Evolutionary conservation across 2,329 filamentous ascomycete genomes (phyloP).

Genomic region (Colletotrichum sp.): DNA sequence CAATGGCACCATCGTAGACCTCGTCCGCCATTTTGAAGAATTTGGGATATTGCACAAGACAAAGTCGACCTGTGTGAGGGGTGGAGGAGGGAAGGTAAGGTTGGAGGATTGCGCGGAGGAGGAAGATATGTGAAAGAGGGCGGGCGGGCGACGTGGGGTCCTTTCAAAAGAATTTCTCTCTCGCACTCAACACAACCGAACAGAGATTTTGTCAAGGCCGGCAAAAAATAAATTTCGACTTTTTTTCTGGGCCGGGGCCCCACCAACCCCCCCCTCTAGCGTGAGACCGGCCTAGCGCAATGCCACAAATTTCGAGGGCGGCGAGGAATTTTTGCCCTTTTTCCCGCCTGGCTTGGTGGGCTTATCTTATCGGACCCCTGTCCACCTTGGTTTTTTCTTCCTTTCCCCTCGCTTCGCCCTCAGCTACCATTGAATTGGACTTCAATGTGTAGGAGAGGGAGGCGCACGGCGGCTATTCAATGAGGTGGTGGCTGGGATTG

Average conservation of each 20-base stretch:
- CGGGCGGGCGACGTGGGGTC: slow-evolving; percentile 21
- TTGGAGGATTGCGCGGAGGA: slow-evolving; percentile 20
- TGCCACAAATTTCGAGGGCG: slow-evolving; percentile 17
- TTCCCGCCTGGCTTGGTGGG: slow-evolving; percentile 1
- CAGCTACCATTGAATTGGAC: background rate
- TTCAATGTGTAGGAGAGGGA: background rate
- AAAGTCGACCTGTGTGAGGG: slow-evolving; percentile 23
- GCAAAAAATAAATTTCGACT: slow-evolving; percentile 24
- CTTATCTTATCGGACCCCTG: slow-evolving; percentile 19
- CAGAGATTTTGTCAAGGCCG: slow-evolving; percentile 19
- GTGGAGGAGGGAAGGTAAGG: slow-evolving; percentile 23
- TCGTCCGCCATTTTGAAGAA: slow-evolving; percentile 86
- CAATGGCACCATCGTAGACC: slow-evolving; percentile 99
- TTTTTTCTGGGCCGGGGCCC: slow-evolving; percentile 20
- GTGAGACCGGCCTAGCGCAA: slow-evolving; percentile 6
- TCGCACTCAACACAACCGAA: slow-evolving; percentile 11
- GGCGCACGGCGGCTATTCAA: background rate
- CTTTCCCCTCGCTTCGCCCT: background rate
- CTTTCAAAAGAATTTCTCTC: slow-evolving; percentile 23
- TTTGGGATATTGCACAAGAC: slow-evolving; percentile 21
- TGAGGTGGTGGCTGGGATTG: background rate
- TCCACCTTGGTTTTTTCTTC: background rate
- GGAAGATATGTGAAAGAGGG: slow-evolving; percentile 19
- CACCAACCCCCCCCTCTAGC: slow-evolving; percentile 18
- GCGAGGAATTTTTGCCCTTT: slow-evolving; percentile 16